Base-by-base conservation (phyloP, 345 rosid species). In the Garcia nutans region DNA sequence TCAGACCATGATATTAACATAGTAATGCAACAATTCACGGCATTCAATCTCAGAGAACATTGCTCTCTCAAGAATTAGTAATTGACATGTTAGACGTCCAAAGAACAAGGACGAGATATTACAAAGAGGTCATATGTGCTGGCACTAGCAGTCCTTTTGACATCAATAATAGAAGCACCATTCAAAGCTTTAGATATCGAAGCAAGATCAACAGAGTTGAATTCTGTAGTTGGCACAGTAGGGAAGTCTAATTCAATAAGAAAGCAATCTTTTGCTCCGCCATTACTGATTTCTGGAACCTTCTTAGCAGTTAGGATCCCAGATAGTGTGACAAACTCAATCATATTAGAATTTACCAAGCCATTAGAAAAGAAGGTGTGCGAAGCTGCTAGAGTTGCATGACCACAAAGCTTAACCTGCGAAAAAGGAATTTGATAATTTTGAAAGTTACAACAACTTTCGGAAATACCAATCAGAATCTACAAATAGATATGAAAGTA, bases 331-430 rank as follows among this genome's bases (percentile, higher is more conserved):
- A 45, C 87, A 73, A 91, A 94, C 80, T 94, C 97, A 72, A 95
- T 78, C 0, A 70, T 19, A 74, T 87, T 76, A 8, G 94, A 85
- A 65, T 79, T 70, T 22, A 90, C 88, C 78, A 85, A 80, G 44
- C 85, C 88, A 37, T 76, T 82, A 1, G 92, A 64, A 73, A 94
- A 92, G 44, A 91, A 88, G 24, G 75, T 37, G 68, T 95, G 93
- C 1, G 97, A 87, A 76, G 97, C 88, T 22, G 97, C 97, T 59
- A 95, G 77, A 33, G 97, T 95, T 52, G 89, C 99, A 79, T 95
- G 99, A 33, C 97, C 97, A 59, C 99, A 90, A 10, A 95, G 90
- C 6, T 81, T 37, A n/a, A 90, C 88, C 97, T 94, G 85, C 71
- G 54, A 68, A 73, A 74, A 37, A 10, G n/a, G 10, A 45, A 58